phyloP scores from a whole-genome alignment of 2,329 filamentous ascomycete species.

The Ceratocystis albifundus region DNA sequence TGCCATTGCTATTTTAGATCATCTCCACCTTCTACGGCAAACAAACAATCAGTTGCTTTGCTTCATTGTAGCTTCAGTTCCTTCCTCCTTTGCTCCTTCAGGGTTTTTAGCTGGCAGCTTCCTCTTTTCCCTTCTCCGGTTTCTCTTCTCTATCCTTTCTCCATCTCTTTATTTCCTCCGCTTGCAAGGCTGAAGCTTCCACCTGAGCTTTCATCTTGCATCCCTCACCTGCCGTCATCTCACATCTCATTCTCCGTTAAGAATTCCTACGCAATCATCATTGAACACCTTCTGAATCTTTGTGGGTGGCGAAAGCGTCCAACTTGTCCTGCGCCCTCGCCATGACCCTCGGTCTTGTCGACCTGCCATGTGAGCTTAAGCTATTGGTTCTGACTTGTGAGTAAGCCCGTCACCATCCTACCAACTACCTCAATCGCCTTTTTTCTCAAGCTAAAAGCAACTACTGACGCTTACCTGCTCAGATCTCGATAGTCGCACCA shows the following conservation, averaged over 20 bases:
- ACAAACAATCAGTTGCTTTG: not conserved
- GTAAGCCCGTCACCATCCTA: not conserved
- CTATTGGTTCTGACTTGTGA: constrained; percentile 17
- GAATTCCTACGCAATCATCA: constrained; percentile 1
- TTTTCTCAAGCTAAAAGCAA: not conserved
- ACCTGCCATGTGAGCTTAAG: constrained; percentile 15
- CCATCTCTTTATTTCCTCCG: not conserved
- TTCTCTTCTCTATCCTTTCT: not conserved
- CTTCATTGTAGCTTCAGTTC: not conserved
- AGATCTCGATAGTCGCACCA: constrained; percentile 15
- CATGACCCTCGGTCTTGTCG: constrained; percentile 10
- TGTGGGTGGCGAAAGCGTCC: not conserved
- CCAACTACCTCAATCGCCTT: not conserved
- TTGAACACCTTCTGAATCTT: not conserved
- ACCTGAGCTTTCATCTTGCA: not conserved
- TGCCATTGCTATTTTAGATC: not conserved
- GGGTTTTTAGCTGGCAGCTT: not conserved
- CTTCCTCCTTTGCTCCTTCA: not conserved
- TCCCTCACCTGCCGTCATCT: not conserved
- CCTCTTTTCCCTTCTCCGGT: not conserved
- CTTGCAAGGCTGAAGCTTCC: not conserved
- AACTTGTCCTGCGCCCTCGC: not conserved
- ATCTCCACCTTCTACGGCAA: constrained; percentile 1
- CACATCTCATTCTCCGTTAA: not conserved
- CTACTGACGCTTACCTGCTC: not conserved